A percentile compares a stretch with the other conserved stretches of the same genome.
Conservation (phyloP, 1,139 yeast genomes). For the Suhomyces bribrorum region DNA sequence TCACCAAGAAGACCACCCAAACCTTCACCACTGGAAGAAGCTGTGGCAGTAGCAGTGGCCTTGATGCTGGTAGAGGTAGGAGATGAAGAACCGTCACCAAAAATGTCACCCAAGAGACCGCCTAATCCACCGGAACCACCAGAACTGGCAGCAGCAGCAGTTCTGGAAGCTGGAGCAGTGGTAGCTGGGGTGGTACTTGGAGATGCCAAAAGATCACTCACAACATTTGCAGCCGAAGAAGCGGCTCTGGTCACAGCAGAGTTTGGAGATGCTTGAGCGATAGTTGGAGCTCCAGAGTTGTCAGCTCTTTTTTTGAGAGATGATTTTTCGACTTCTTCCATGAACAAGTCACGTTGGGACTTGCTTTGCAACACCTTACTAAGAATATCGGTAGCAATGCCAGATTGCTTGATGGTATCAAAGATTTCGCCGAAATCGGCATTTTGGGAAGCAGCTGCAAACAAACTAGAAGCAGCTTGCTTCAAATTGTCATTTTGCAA, state of each 20-base stretch:
- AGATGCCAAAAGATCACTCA: background rate
- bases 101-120: constrained; percentile 15
- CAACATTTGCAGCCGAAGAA: background rate
- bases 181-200: constrained; percentile 7
- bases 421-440: constrained; percentile 25
- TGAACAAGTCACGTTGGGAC: constrained; percentile 9
- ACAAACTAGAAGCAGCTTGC: constrained; percentile 22
- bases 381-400: constrained; percentile 25
- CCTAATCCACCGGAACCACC: constrained; percentile 8
- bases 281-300: constrained; percentile 10
- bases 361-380: constrained; percentile 8
- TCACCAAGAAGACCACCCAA: constrained; percentile 19
- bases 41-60: constrained; percentile 5
- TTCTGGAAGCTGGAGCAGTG: constrained; percentile 8
- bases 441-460: constrained; percentile 18
- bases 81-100: constrained; percentile 13
- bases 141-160: constrained; percentile 13
- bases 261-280: constrained; percentile 9
- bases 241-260: constrained; percentile 7
- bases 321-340: constrained; percentile 3
- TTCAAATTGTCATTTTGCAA: constrained; percentile 24
- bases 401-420: constrained; percentile 24
- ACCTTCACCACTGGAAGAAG: constrained; percentile 10
- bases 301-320: constrained; percentile 10
- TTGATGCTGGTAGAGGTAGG: constrained; percentile 9